A percentile compares a stretch with the other conserved stretches of the same genome.
Evolutionary conservation across 2,329 filamentous ascomycete genomes (phyloP).

Genomic region (Paraphoma sp.): DNA sequence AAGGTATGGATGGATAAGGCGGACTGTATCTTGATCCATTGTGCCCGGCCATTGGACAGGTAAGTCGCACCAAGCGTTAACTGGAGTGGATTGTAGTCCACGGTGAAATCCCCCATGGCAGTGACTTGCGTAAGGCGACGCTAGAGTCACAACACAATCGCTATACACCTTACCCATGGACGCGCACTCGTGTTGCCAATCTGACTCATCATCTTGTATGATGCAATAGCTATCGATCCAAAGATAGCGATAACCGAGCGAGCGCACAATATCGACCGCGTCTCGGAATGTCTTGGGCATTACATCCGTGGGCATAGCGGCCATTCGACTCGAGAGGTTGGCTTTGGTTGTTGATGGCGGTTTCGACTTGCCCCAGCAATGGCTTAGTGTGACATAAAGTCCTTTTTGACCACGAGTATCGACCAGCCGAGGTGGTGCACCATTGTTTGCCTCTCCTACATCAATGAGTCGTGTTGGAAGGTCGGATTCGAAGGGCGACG

Average conservation of each 20-base stretch:
- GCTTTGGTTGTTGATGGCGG: not conserved
- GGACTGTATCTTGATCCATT: too few species aligned
- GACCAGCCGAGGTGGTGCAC: not conserved
- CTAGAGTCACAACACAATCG: not conserved
- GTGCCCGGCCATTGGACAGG: too few species aligned
- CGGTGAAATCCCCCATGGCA: too few species aligned
- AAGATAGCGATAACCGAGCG: not conserved
- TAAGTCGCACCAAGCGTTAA: too few species aligned
- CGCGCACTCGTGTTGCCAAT: not conserved
- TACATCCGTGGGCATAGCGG: not conserved
- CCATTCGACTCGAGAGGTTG: not conserved
- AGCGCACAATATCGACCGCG: not conserved
- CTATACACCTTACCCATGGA: not conserved
- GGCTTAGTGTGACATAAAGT: not conserved
- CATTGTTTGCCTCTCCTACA: not conserved
- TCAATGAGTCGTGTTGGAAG: not conserved
- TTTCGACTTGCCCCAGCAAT: not conserved
- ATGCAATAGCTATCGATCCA: not conserved
- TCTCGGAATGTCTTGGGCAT: not conserved
- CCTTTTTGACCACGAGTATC: not conserved
- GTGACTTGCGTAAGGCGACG: too few species aligned
- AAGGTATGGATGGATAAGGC: not conserved
- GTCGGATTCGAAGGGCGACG: too few species aligned
- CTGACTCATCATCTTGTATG: not conserved
- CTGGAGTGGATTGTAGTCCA: too few species aligned